Evolutionary conservation across 768 basidiomycete genomes (phyloP).

Genomic region (Agaricus blazei): DNA sequence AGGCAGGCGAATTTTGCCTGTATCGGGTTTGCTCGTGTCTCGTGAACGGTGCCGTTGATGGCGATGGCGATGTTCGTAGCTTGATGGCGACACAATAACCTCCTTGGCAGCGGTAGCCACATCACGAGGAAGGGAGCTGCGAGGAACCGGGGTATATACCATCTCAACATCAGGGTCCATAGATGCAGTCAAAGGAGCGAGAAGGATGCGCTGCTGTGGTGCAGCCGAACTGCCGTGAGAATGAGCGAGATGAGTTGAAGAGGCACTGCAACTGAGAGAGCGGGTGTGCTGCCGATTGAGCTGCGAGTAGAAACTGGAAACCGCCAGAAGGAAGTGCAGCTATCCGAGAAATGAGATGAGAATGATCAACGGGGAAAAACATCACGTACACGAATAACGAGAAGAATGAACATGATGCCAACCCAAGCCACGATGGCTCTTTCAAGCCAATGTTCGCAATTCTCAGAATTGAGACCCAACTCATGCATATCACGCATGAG

Average conservation of each 20-base stretch:
- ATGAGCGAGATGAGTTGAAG: conserved; percentile 13
- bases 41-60: conserved; percentile 24
- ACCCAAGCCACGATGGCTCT: conserved; percentile 56
- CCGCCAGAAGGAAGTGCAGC: conserved; percentile 74
- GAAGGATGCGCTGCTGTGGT: conserved; percentile 60
- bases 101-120: conserved; percentile 55
- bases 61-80: conserved; percentile 25
- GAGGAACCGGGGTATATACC: conserved; percentile 70
- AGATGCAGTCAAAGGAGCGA: conserved; percentile 39
- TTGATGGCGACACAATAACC: conserved; percentile 52
- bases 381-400: conserved; percentile 59
- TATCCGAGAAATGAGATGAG: conserved; percentile 19
- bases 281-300: conserved; percentile 38
- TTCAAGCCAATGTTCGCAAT: conserved; percentile 78
- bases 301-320: conserved; percentile 60
- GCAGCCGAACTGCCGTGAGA: conserved; percentile 20
- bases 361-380: background rate
- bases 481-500: conserved; percentile 65
- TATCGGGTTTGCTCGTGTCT: conserved; percentile 14
- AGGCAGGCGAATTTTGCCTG: conserved; percentile 40
- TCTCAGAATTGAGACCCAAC: conserved; percentile 71
- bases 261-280: conserved; percentile 13
- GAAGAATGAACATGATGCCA: conserved; percentile 52
- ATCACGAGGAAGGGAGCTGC: conserved; percentile 48
- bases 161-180: conserved; percentile 25